Percentiles rank a stretch among this genome's conserved stretches.
Conservation (phyloP, 768 basidiomycete genomes). For the Austroboletus eburneus region DNA sequence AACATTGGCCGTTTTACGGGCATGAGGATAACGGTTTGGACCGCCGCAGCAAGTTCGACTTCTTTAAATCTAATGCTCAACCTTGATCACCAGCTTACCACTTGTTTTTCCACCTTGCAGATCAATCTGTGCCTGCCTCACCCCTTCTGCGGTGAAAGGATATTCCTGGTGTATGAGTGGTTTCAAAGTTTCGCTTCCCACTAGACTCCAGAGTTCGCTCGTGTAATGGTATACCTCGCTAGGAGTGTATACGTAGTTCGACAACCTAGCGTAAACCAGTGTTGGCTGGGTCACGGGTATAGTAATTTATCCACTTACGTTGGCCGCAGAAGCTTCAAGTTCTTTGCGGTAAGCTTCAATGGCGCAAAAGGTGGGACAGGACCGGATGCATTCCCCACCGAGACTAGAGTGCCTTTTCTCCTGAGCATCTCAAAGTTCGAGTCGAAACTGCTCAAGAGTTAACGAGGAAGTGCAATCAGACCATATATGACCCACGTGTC, state of each 20-base stretch:
- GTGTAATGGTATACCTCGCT: conserved; percentile 71
- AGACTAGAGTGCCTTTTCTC: conserved; percentile 87
- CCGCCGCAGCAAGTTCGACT: too few species aligned
- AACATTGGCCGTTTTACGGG: too few species aligned
- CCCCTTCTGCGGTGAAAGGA: conserved; percentile 77
- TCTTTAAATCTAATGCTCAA: conserved; percentile 29
- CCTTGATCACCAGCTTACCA: conserved; percentile 84
- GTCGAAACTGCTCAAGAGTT: conserved; percentile 51
- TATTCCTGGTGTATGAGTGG: conserved; percentile 74
- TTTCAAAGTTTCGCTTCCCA: conserved; percentile 58
- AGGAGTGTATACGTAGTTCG: conserved; percentile 67
- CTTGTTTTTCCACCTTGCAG: conserved; percentile 71
- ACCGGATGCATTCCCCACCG: conserved; percentile 91
- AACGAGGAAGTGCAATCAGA: background rate
- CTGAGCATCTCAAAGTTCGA: conserved; percentile 75
- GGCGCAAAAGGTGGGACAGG: conserved; percentile 72
- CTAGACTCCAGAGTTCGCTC: conserved; percentile 55
- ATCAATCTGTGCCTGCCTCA: conserved; percentile 72
- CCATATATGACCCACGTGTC: conserved; percentile 62
- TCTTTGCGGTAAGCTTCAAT: conserved; percentile 73
- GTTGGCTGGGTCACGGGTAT: too few species aligned
- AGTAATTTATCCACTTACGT: conserved; percentile 40
- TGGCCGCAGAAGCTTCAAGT: conserved; percentile 74
- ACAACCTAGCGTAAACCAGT: conserved; percentile 45
- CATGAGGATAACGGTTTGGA: too few species aligned